A percentile compares a stretch with the other conserved stretches of the same genome.
Evolutionary conservation across 2,329 filamentous ascomycete genomes (phyloP).

Genomic region (Diatrype stigma): DNA sequence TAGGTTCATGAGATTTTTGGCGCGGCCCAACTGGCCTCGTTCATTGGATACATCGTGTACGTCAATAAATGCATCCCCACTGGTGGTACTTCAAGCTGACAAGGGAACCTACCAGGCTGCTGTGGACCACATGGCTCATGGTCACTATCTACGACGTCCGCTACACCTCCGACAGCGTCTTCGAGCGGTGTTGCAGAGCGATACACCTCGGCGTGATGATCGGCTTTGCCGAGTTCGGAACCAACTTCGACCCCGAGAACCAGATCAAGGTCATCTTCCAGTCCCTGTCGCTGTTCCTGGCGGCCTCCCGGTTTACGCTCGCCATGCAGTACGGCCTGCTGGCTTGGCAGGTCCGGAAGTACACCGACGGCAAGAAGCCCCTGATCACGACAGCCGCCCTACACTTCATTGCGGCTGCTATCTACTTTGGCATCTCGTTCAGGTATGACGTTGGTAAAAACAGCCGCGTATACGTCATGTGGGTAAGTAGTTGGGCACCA

Average conservation of each 20-base stretch:
- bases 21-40: conserved; percentile 29
- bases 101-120: conserved; percentile 34
- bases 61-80: conserved; percentile 5
- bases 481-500: conserved; percentile 17
- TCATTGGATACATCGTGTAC: conserved; percentile 49
- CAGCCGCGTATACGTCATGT: conserved; percentile 33
- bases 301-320: conserved; percentile 49
- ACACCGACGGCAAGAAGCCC: conserved; percentile 31
- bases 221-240: conserved; percentile 58
- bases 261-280: conserved; percentile 35
- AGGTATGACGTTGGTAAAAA: conserved; percentile 29
- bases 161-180: conserved; percentile 60
- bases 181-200: conserved; percentile 55
- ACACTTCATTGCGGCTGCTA: conserved; percentile 29
- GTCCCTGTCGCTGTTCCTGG: conserved; percentile 44
- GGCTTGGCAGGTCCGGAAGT: conserved; percentile 38
- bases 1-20: conserved; percentile 26
- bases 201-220: conserved; percentile 62
- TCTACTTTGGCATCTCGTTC: conserved; percentile 40
- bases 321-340: conserved; percentile 50
- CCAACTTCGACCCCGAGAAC: conserved; percentile 36
- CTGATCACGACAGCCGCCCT: conserved; percentile 32
- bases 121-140: conserved; percentile 68
- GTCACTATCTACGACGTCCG: conserved; percentile 62
- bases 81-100: conserved; percentile 28